These are phyloP conservation scores for Ascochyta clinopodiicola DNA, from an alignment of 2,329 filamentous ascomycete species.

Conservation along the genomic window DNA sequence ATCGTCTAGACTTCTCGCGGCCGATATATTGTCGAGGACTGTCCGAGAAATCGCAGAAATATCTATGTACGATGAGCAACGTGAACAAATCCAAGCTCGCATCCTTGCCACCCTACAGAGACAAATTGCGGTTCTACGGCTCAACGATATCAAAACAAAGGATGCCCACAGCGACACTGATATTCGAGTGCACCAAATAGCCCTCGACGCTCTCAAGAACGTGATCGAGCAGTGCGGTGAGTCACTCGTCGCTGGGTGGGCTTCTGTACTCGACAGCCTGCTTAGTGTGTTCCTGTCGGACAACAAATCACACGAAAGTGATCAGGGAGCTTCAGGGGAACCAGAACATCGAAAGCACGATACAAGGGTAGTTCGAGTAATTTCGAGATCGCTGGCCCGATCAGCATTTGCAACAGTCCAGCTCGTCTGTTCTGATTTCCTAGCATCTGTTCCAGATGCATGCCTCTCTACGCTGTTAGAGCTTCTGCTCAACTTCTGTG, in stretches of 20 bases:
- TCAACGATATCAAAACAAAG: conserved; percentile 59
- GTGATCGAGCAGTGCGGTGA: conserved; percentile 91
- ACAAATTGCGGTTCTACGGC: conserved; percentile 62
- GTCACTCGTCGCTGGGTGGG: conserved; percentile 81
- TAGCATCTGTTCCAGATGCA: conserved; percentile 73
- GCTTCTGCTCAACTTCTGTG: conserved; percentile 86
- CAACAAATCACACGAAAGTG: neutral
- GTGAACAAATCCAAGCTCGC: conserved; percentile 69
- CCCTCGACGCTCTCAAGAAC: conserved; percentile 79
- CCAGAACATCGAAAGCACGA: neutral
- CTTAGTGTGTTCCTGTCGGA: conserved; percentile 71
- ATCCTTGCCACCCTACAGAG: conserved; percentile 71
- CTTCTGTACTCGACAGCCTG: conserved; percentile 83
- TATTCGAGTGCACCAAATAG: conserved; percentile 78
- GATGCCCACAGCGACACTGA: conserved; percentile 69
- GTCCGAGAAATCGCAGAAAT: conserved; percentile 57
- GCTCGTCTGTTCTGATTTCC: conserved; percentile 92
- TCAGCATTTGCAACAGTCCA: conserved; percentile 89
- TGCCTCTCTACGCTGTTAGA: conserved; percentile 81
- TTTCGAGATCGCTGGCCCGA: conserved; percentile 77
- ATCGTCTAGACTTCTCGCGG: conserved; percentile 56
- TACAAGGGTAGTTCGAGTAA: conserved; percentile 36
- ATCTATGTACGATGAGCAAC: conserved; percentile 56
- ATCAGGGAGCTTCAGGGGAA: neutral
- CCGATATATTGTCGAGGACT: conserved; percentile 58